Base-by-base conservation (phyloP, 768 basidiomycete species). In the Psilocybe tampanensis region DNA sequence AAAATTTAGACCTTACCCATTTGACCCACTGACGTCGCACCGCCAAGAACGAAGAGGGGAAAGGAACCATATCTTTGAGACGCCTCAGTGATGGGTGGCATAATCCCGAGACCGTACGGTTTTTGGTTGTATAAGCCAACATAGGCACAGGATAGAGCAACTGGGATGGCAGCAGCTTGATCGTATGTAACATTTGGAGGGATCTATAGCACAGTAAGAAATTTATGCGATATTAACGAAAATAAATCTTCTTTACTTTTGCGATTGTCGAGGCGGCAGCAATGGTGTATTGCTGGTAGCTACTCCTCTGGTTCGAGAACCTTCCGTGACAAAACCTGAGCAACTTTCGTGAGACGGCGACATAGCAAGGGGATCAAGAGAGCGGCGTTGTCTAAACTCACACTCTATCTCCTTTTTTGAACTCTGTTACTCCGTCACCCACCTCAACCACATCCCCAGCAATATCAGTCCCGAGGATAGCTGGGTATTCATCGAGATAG, bases 91-190 rank as follows among this genome's bases (percentile, higher is more conserved):
- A 56, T 71, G 0, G 79, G 77, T 6, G 76, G 59, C 51, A 68
- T 61, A 54, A 84, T 70, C 52, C 74, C 77, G 2, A 75, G 68
- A 45, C 80, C 80, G 58, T 75, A 66, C 0, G 74, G 70, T 9
- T 48, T 67, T 47, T 59, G 64, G 18, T 66, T 73, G 66, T 80
- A 85, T 21, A 86, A 55, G 2, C 80, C 84, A 8, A 78, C 68
- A 36, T 76, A 78, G 18, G 82, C 79, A 17, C 80, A 77, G 4
- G 74, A 72, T 18, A 84, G 60, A 1, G 71, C 82, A 0, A 80
- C 66, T 7, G 84, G 81, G 12, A 85, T 62, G 2, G 82, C 75
- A 0, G 80, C 60, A 3, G 77, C 83, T 54, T 82, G 69, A 12
- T 77, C 76, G 52, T 77, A 72, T 1, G 73, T 66, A 12, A 74